phyloP scores from a whole-genome alignment of 176 grass and related monocot species.

The Phoenix dactylifera region DNA sequence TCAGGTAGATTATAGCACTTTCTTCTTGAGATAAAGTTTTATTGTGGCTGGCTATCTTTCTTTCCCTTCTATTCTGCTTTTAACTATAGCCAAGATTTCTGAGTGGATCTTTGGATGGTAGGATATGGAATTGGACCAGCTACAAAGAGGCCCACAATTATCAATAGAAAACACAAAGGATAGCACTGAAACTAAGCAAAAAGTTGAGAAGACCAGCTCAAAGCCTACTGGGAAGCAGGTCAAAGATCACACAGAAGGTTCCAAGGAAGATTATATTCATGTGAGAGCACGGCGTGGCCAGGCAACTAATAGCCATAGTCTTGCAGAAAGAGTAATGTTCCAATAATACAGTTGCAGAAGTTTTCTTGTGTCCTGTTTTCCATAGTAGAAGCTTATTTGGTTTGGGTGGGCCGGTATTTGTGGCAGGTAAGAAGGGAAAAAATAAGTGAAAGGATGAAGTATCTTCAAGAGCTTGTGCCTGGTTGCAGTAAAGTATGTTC shows the following conservation, averaged over 20 bases:
- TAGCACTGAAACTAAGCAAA: not conserved
- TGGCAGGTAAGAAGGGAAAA: conserved; percentile 22
- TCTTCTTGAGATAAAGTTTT: not conserved
- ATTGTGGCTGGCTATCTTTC: too few species aligned
- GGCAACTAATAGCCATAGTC: conserved; percentile 24
- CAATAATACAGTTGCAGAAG: not conserved
- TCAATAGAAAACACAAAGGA: conserved; percentile 8
- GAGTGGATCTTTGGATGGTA: not conserved
- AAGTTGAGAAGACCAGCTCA: conserved; percentile 8
- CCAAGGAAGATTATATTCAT: conserved; percentile 15
- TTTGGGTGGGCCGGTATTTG: not conserved
- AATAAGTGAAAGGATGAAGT: conserved; percentile 27
- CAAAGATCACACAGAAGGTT: conserved; percentile 2
- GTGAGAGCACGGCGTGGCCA: conserved; percentile 23
- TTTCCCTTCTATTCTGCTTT: not conserved
- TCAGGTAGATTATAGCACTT: conserved; percentile 3
- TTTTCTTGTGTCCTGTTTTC: not conserved
- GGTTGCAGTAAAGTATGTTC: conserved; percentile 22
- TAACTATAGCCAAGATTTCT: too few species aligned
- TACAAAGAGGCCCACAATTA: not conserved
- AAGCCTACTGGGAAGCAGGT: not conserved
- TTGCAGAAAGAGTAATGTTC: conserved; percentile 22
- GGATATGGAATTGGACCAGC: not conserved
- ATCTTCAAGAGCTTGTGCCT: conserved; percentile 25
- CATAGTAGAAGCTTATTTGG: not conserved